Percentiles rank a stretch among this genome's conserved stretches.
Evolutionary conservation across 495 filamentous ascomycete species (phyloP).

Genomic region (Neurospora sp.): DNA sequence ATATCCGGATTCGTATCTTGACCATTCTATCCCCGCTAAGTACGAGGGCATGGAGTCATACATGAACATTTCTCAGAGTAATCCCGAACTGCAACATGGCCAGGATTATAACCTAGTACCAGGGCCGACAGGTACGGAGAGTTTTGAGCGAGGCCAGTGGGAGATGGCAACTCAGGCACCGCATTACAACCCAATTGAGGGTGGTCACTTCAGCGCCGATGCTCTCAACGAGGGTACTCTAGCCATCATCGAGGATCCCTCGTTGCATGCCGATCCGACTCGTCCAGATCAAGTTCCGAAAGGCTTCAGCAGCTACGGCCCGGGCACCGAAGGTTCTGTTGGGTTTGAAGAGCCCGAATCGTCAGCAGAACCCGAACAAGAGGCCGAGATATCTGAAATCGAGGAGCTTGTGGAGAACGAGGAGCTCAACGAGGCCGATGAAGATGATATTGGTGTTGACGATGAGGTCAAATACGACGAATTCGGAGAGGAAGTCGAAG

Average conservation of each 20-base stretch:
- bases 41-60: slow-evolving; percentile 12
- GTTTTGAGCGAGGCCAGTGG: slow-evolving; percentile 14
- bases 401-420: slow-evolving; percentile 9
- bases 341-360: neutral
- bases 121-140: slow-evolving; percentile 6
- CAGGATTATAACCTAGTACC: neutral
- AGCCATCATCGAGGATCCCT: slow-evolving; percentile 2
- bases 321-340: neutral
- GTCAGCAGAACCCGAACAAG: neutral
- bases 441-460: slow-evolving; percentile 11
- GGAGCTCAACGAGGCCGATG: neutral
- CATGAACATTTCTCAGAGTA: slow-evolving; percentile 1
- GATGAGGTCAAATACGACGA: slow-evolving; percentile 15
- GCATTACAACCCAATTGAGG: slow-evolving; percentile 18
- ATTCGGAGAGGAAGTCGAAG: slow-evolving; percentile 17
- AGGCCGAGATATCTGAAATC: neutral
- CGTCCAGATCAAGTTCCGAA: slow-evolving; percentile 8
- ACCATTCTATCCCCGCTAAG: slow-evolving; percentile 3
- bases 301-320: slow-evolving; percentile 20
- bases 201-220: slow-evolving; percentile 14
- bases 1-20: slow-evolving; percentile 18
- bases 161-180: slow-evolving; percentile 14
- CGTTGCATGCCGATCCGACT: slow-evolving; percentile 4
- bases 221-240: slow-evolving; percentile 11
- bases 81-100: slow-evolving; percentile 1